A percentile compares a stretch with the other conserved stretches of the same genome.
phyloP scores from a whole-genome alignment of 768 basidiomycete species.

The Kwoniella heveanensis region DNA sequence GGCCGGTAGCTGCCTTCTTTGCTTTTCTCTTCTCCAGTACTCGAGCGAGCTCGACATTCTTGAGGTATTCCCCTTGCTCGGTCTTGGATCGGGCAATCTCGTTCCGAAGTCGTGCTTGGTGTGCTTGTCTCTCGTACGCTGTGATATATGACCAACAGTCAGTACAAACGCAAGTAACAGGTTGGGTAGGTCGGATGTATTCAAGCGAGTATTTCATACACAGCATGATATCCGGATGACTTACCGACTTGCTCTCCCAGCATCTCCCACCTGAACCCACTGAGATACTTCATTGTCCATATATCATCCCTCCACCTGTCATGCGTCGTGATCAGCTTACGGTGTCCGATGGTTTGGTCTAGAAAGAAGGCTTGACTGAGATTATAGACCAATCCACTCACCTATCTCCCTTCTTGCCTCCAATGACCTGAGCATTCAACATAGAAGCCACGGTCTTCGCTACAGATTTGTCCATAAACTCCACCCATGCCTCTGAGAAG shows the following conservation, averaged over 20 bases:
- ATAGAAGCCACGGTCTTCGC: constrained; percentile 88
- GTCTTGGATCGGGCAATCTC: constrained; percentile 82
- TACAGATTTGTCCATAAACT: constrained; percentile 90
- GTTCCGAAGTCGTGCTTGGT: constrained; percentile 82
- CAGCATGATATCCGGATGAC: constrained; percentile 61
- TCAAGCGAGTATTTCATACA: constrained; percentile 93
- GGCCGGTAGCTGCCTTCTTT: constrained; percentile 40
- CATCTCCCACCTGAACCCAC: constrained; percentile 98
- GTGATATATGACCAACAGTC: too few species aligned
- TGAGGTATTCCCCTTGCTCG: constrained; percentile 90
- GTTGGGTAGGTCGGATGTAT: too few species aligned
- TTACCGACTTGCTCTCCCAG: constrained; percentile 95
- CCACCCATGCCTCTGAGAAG: constrained; percentile 97
- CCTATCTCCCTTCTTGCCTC: constrained; percentile 59
- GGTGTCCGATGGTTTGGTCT: too few species aligned
- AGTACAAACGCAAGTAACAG: background rate
- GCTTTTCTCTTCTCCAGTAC: constrained; percentile 59
- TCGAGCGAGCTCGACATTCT: constrained; percentile 88
- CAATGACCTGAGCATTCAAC: constrained; percentile 94
- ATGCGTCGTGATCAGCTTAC: constrained; percentile 45
- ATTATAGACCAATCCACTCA: constrained; percentile 15
- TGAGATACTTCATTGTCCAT: constrained; percentile 99
- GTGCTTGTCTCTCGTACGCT: constrained; percentile 93
- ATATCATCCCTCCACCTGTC: constrained; percentile 88
- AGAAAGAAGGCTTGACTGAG: background rate